Evolutionary conservation across 140 eudicot genomes (phyloP).

Genomic region (Cichorium intybus): DNA sequence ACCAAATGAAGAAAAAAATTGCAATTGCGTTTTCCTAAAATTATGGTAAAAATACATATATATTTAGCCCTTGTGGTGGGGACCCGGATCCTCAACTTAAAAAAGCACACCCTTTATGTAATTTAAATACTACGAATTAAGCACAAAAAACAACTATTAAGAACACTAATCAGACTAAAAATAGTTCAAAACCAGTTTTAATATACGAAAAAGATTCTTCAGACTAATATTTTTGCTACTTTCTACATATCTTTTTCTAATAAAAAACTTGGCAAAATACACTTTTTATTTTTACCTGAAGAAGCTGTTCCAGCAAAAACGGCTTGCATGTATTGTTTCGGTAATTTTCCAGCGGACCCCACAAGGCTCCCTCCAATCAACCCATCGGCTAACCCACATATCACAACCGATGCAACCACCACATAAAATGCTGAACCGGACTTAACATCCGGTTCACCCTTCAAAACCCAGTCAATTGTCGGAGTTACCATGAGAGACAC

Average conservation of each 20-base stretch:
- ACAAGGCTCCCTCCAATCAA: constrained; percentile 76
- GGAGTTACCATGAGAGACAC: constrained; percentile 67
- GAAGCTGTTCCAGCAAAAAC: constrained; percentile 94
- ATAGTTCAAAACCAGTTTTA: neutral
- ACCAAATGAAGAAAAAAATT: no score
- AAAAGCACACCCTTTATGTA: no score
- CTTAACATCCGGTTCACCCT: neutral
- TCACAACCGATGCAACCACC: constrained; percentile 51
- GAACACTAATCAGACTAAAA: neutral
- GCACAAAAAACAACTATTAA: no score
- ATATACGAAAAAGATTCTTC: no score
- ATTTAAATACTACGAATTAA: no score
- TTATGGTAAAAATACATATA: no score
- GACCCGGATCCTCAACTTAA: no score
- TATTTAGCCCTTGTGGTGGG: no score
- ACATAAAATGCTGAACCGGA: constrained; percentile 29
- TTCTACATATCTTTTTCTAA: neutral
- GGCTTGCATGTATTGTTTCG: constrained; percentile 91
- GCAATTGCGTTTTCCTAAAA: no score
- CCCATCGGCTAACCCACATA: constrained; percentile 77
- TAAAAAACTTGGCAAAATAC: neutral
- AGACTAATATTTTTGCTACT: neutral
- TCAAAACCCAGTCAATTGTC: constrained; percentile 51
- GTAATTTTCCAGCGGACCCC: constrained; percentile 88
- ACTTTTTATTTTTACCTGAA: constrained; percentile 51